These are phyloP conservation scores for Vigna radiata DNA, from an alignment of 306 rosid genomes.

Conservation along the genomic window DNA sequence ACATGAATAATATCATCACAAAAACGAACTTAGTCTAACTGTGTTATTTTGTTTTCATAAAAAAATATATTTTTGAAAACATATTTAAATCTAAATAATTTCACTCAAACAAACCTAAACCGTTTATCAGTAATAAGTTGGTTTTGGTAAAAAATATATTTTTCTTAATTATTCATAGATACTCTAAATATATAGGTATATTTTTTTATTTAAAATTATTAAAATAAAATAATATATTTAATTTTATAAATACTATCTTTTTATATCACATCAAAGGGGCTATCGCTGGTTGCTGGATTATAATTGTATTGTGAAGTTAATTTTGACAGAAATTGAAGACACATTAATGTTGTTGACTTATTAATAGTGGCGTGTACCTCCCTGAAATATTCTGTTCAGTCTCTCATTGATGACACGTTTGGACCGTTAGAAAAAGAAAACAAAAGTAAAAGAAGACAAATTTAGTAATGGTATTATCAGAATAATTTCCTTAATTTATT, in stretches of 20 bases:
- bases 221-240: neutral
- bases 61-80: too few species aligned
- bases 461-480: neutral
- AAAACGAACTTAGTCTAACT: too few species aligned
- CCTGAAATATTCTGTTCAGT: constrained; percentile 16
- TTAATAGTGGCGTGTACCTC: constrained; percentile 11
- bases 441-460: neutral
- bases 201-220: neutral
- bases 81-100: too few species aligned
- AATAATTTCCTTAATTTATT: too few species aligned
- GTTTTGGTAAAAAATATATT: too few species aligned
- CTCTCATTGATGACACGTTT: neutral
- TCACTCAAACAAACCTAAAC: too few species aligned
- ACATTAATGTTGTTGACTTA: constrained; percentile 37
- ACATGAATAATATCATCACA: too few species aligned
- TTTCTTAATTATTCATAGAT: too few species aligned
- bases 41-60: too few species aligned
- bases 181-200: too few species aligned
- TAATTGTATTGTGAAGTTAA: neutral
- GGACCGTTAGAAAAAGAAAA: constrained; percentile 29
- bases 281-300: neutral
- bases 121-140: too few species aligned
- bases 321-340: constrained; percentile 35
- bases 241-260: neutral
- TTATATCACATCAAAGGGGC: constrained; percentile 20